phyloP scores from a whole-genome alignment of 2,329 filamentous ascomycete species.

The Dothistroma pini region DNA sequence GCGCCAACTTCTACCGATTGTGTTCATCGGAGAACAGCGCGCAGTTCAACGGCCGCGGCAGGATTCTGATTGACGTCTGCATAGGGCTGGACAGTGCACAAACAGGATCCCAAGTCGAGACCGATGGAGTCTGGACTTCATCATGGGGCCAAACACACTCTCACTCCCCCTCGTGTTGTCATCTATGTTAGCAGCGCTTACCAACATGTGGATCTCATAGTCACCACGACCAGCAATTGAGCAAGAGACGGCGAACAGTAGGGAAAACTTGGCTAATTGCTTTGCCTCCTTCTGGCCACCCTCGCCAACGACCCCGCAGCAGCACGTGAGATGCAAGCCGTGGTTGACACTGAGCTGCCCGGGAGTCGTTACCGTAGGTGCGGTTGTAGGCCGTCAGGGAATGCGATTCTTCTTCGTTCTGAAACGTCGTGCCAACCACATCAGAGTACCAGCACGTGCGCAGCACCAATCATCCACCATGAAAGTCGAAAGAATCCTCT shows the following conservation, averaged over 20 bases:
- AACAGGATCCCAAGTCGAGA: not conserved
- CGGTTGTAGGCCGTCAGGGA: not conserved
- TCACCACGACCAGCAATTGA: not conserved
- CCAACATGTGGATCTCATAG: not conserved
- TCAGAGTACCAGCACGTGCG: not conserved
- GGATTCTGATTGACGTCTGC: not conserved
- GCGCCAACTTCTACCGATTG: not conserved
- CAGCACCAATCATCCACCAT: constrained; percentile 13
- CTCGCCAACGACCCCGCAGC: constrained; percentile 2
- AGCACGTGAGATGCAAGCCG: constrained; percentile 1
- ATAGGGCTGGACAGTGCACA: not conserved
- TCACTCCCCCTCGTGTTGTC: not conserved
- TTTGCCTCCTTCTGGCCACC: not conserved
- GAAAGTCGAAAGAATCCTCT: constrained; percentile 40
- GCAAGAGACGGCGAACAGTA: not conserved
- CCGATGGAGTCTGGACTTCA: not conserved
- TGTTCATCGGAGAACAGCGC: not conserved
- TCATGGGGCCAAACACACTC: not conserved
- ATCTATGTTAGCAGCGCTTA: not conserved
- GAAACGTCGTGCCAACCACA: not conserved
- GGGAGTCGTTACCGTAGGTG: not conserved
- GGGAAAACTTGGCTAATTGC: not conserved
- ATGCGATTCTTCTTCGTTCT: not conserved
- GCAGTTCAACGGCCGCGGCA: not conserved
- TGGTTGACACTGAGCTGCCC: not conserved